Conservation (phyloP, 202 grass and related monocot genomes). For the Setaria viridis region DNA sequence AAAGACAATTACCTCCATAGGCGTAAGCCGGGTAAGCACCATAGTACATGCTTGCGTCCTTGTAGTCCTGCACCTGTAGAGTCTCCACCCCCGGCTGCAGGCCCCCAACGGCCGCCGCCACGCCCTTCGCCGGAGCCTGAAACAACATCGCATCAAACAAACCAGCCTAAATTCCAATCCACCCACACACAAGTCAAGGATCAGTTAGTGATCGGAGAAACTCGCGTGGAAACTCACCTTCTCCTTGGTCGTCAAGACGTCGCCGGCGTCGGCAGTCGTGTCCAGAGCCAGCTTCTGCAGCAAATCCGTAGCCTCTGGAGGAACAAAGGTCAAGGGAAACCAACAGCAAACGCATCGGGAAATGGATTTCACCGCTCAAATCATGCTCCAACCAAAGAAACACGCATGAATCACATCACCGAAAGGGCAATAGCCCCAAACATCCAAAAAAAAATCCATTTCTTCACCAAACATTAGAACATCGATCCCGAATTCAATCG, state of each 20-base stretch:
- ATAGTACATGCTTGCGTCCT: constrained; percentile 59
- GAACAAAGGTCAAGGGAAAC: constrained; percentile 50
- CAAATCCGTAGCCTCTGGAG: constrained; percentile 60
- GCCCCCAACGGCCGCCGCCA: neutral
- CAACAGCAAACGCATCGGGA: neutral
- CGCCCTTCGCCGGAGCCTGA: constrained; percentile 29
- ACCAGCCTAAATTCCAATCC: neutral
- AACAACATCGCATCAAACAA: neutral
- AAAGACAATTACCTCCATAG: constrained; percentile 54
- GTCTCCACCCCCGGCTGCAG: constrained; percentile 33
- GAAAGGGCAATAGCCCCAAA: neutral
- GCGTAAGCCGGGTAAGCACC: constrained; percentile 60
- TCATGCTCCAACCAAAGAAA: neutral
- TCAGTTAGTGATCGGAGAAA: neutral
- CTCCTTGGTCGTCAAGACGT: constrained; percentile 44
- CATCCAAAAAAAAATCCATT: neutral
- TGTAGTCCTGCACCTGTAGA: constrained; percentile 50
- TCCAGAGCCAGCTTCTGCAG: constrained; percentile 65
- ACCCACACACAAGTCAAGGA: neutral
- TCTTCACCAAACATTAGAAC: neutral
- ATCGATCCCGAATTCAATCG: neutral
- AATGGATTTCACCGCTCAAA: neutral
- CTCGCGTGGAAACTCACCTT: constrained; percentile 40
- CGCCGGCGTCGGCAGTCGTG: constrained; percentile 39
- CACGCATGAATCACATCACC: neutral